Conservation (phyloP, 805 yeast species). For the Zygosaccharomyces rouxii region DNA sequence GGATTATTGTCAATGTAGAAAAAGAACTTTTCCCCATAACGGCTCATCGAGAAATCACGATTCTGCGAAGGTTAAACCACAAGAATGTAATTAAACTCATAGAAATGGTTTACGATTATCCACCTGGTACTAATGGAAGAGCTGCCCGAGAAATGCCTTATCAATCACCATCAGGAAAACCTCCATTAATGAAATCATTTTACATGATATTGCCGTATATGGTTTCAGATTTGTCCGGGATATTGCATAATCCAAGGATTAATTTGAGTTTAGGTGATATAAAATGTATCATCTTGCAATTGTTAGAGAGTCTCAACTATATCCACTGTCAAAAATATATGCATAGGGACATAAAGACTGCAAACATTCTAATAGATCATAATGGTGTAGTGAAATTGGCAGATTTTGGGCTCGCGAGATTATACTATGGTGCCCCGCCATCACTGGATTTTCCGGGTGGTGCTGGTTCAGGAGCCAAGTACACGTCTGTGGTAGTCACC, state of each 20-base stretch:
- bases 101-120: conserved; percentile 66
- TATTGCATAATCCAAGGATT: conserved; percentile 74
- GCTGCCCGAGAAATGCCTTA: conserved; percentile 8
- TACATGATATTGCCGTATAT: conserved; percentile 91
- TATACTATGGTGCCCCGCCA: conserved; percentile 61
- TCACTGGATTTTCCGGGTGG: conserved; percentile 42
- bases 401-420: conserved; percentile 91
- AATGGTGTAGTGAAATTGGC: conserved; percentile 82
- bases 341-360: conserved; percentile 94
- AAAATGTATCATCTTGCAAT: conserved; percentile 76
- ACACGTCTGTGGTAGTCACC: conserved; percentile 80
- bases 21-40: conserved; percentile 80
- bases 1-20: conserved; percentile 53
- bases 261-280: conserved; percentile 59
- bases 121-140: conserved; percentile 22
- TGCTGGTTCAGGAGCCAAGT: conserved; percentile 39
- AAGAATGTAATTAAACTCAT: conserved; percentile 68
- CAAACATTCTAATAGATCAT: conserved; percentile 80
- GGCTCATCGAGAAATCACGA: conserved; percentile 86
- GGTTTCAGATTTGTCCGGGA: conserved; percentile 87
- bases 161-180: conserved; percentile 10
- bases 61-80: conserved; percentile 66
- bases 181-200: conserved; percentile 38
- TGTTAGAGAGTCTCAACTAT: conserved; percentile 74
- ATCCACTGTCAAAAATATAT: conserved; percentile 54